Base-by-base conservation (phyloP, 1,284 basidiomycete species). In the Fistulinella cinereoalba region DNA sequence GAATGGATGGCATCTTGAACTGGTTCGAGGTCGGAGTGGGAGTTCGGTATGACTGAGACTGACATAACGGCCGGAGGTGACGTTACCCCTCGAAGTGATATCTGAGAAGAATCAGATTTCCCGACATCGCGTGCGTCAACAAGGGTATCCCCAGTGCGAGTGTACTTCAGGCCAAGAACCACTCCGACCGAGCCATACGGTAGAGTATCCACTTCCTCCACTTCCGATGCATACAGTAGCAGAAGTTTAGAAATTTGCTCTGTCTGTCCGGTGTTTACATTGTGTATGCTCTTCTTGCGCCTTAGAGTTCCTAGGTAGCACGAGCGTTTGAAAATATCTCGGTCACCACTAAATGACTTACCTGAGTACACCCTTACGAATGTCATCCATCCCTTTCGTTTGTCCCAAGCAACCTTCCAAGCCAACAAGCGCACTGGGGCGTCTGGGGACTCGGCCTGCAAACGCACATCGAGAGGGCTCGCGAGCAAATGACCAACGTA, bases 381-480 rank as follows among this genome's bases (percentile, higher is more conserved):
- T 1, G 92, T 94, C 82, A 93, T 90, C 81, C 92, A 94, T 13
- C 92, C 92, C 53, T 77, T 80, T 50, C 79, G 80, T 53, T 83
- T 84, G 63, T 94, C 89, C 86, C 88, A 93, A 21, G 75, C 76
- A 16, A 95, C 91, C 63, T 95, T 95, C 88, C 92, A 95, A 1
- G 89, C 92, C 19, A 95, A 71, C 55, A 85, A 66, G 23, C 79
- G 80, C 18, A 86, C 61, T 0, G 81, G 79, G 2, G 73, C 62
- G 51, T 79, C 78, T 28, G 66, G 58, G 11, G 60, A 62, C 40
- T 77, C 74, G 5, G 56, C 56, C 25, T 74, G 67, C 41, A 74
- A 72, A 15, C 69, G 56, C 6, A 88, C 73, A 54, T 92, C 89
- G 18, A 79, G 47, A 3, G 91, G 91, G 52, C 83, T 87, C 0